Conservation (phyloP, 345 rosid genomes). For the Tarenaya hassleriana region DNA sequence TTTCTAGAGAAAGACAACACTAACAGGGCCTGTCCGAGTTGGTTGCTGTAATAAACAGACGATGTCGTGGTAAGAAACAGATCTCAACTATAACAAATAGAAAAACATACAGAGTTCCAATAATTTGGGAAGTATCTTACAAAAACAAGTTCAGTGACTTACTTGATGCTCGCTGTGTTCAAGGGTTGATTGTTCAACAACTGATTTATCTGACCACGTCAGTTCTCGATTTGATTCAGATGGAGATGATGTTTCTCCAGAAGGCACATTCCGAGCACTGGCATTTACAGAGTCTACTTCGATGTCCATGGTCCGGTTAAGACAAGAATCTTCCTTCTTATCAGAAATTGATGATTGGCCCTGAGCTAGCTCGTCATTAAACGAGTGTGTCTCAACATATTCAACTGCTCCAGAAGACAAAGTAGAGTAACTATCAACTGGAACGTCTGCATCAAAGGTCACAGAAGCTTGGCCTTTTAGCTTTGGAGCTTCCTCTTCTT, state of each 20-base stretch:
- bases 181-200: constrained; percentile 37
- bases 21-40: constrained; percentile 28
- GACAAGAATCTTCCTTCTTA: constrained; percentile 25
- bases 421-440: constrained; percentile 22
- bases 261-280: constrained; percentile 25
- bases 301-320: constrained; percentile 31
- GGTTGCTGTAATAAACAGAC: constrained; percentile 41
- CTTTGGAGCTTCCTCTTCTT: constrained; percentile 15
- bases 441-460: constrained; percentile 30
- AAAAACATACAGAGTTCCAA: no score
- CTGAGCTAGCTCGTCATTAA: constrained; percentile 31
- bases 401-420: constrained; percentile 37
- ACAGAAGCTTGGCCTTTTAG: constrained; percentile 25
- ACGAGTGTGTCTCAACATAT: constrained; percentile 32
- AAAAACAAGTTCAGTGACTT: constrained; percentile 24
- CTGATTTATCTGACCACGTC: constrained; percentile 46
- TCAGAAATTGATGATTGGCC: constrained; percentile 28
- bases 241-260: constrained; percentile 31
- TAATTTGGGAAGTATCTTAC: no score
- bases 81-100: no score
- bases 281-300: constrained; percentile 31
- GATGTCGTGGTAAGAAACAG: constrained; percentile 5
- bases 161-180: constrained; percentile 34
- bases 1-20: constrained; percentile 25
- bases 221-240: constrained; percentile 33